Evolutionary conservation across 768 basidiomycete genomes (phyloP).

Genomic region (Leccinum incarnatum): DNA sequence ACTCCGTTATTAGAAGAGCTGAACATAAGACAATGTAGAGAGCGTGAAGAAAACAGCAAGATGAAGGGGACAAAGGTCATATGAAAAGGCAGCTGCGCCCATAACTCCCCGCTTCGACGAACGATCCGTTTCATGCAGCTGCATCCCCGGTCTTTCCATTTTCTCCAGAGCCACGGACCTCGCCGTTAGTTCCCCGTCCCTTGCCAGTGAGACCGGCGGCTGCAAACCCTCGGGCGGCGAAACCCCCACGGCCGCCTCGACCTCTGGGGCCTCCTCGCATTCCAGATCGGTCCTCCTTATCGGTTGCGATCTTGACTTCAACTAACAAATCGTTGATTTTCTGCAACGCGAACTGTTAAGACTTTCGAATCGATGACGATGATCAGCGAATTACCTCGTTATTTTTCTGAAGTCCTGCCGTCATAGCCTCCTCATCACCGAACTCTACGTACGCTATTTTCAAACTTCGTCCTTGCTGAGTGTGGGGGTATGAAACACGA

Average conservation of each 20-base stretch:
- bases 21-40: slow-evolving; percentile 11
- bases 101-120: slow-evolving; percentile 17
- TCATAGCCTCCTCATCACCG: slow-evolving; percentile 84
- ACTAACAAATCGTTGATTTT: slow-evolving; percentile 65
- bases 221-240: slow-evolving; percentile 62
- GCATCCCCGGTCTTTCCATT: slow-evolving; percentile 26
- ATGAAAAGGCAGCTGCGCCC: slow-evolving; percentile 18
- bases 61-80: slow-evolving; percentile 10
- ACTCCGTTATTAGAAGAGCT: slow-evolving; percentile 20
- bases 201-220: slow-evolving; percentile 60
- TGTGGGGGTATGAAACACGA: slow-evolving; percentile 57
- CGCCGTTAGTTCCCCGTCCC: slow-evolving; percentile 31
- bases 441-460: slow-evolving; percentile 87
- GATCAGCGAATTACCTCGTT: slow-evolving; percentile 50
- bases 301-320: slow-evolving; percentile 73
- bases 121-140: slow-evolving; percentile 20
- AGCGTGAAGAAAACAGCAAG: slow-evolving; percentile 10
- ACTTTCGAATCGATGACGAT: background rate
- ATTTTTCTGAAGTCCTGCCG: slow-evolving; percentile 70
- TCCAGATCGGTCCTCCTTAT: slow-evolving; percentile 42
- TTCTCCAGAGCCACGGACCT: slow-evolving; percentile 28
- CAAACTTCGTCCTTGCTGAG: slow-evolving; percentile 45
- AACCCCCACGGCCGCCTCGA: slow-evolving; percentile 49
- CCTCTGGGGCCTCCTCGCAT: slow-evolving; percentile 54
- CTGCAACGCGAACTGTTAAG: slow-evolving; percentile 36